A percentile compares a stretch with the other conserved stretches of the same genome.
Evolutionary conservation across 163 green algal genomes (phyloP).

Genomic region (Scenedesmus sp.): DNA sequence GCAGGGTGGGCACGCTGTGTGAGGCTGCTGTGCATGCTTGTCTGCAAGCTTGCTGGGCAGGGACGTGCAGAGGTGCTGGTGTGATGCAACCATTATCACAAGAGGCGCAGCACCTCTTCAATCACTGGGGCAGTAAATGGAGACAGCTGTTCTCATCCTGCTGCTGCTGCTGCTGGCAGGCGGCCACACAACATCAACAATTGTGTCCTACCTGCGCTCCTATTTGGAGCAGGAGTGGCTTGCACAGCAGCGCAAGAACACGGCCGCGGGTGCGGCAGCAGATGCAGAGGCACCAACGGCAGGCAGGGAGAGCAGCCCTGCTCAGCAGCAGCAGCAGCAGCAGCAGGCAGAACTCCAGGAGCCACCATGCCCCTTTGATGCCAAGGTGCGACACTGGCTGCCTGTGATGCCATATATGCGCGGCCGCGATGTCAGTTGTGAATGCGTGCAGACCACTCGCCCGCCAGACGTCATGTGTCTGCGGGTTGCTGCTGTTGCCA

Average conservation of each 20-base stretch:
- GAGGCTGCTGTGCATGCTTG: background rate
- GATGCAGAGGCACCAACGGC: too few relatives aligned
- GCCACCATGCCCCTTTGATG: background rate
- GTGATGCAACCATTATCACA: background rate
- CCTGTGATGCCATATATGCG: background rate
- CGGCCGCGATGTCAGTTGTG: background rate
- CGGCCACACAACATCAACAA: conserved; percentile 65
- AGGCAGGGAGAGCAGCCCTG: background rate
- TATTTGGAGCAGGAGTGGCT: conserved; percentile 89
- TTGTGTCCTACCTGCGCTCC: conserved; percentile 67
- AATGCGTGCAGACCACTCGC: background rate
- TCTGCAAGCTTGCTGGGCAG: background rate
- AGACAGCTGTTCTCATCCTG: too few relatives aligned
- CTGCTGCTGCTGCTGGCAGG: conserved; percentile 57
- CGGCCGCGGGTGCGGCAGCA: background rate
- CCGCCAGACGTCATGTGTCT: too few relatives aligned
- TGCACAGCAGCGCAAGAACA: conserved; percentile 51
- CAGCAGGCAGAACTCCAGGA: background rate
- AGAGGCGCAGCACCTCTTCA: background rate
- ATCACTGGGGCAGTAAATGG: too few relatives aligned
- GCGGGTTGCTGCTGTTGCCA: background rate
- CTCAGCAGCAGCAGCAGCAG: background rate
- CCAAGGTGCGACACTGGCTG: background rate
- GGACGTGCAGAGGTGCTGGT: background rate
- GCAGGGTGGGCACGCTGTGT: too few relatives aligned